Evolutionary conservation across 345 rosid genomes (phyloP).

Genomic region (Camelina hispida): DNA sequence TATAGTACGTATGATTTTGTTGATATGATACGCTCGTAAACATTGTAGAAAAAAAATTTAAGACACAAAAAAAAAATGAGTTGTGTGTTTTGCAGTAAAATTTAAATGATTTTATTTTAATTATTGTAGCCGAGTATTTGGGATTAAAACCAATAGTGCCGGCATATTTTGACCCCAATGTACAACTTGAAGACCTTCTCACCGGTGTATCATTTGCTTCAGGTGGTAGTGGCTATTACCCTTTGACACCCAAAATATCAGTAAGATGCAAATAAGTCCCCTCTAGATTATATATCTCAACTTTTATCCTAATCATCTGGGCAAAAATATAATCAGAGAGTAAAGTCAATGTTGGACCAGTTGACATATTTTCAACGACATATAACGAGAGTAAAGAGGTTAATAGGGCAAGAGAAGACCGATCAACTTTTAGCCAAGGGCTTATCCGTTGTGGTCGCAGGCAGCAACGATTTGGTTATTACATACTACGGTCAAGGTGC

Average conservation of each 20-base stretch:
- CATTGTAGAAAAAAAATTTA: too few relatives aligned
- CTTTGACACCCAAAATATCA: constrained; percentile 49
- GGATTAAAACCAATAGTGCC: constrained; percentile 56
- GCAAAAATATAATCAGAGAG: constrained; percentile 35
- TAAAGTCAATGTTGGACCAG: constrained; percentile 40
- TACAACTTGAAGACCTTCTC: constrained; percentile 52
- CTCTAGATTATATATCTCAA: background rate
- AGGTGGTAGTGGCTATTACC: constrained; percentile 63
- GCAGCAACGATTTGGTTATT: constrained; percentile 51
- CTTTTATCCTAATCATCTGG: constrained; percentile 4
- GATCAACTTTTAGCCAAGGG: constrained; percentile 28
- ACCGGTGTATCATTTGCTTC: constrained; percentile 71
- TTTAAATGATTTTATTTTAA: background rate
- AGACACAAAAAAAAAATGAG: too few relatives aligned
- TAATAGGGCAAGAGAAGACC: constrained; percentile 44
- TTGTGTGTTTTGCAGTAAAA: background rate
- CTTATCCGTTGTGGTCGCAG: constrained; percentile 39
- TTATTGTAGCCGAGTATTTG: constrained; percentile 48
- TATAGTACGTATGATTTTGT: background rate
- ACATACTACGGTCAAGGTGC: constrained; percentile 34
- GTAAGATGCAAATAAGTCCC: constrained; percentile 39
- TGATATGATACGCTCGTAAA: too few relatives aligned
- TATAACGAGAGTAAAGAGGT: constrained; percentile 26
- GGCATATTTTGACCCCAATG: constrained; percentile 54
- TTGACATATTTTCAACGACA: constrained; percentile 37